phyloP scores from a whole-genome alignment of 176 grass and related monocot genomes.

The Triticum timopheevii region DNA sequence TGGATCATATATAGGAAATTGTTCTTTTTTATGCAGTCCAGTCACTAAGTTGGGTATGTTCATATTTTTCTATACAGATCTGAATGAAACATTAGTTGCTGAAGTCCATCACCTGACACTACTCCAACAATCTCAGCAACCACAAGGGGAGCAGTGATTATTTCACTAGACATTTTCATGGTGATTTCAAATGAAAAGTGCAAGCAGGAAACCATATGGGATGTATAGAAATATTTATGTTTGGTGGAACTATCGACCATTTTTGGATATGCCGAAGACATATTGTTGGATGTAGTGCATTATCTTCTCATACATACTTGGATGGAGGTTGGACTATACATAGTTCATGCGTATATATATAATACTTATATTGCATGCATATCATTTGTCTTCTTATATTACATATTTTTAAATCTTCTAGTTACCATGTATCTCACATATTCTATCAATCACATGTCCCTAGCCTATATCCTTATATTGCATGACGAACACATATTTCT shows the following conservation, averaged over 20 bases:
- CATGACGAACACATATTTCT: too few relatives aligned
- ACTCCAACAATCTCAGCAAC: constrained; percentile 6
- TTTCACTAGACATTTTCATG: background rate
- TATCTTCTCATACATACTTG: background rate
- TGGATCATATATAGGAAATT: background rate
- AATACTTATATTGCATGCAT: too few relatives aligned
- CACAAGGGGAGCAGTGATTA: background rate
- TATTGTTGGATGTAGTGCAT: background rate
- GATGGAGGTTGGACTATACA: background rate
- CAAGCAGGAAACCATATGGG: background rate
- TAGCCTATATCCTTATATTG: too few relatives aligned
- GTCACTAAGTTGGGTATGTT: background rate
- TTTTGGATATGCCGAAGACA: background rate
- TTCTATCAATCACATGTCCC: too few relatives aligned
- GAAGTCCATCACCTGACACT: constrained; percentile 37
- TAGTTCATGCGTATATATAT: background rate
- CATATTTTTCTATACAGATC: constrained; percentile 25
- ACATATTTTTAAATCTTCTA: background rate
- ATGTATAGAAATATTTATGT: background rate
- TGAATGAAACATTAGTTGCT: constrained; percentile 44
- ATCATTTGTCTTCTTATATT: background rate
- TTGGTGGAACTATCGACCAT: background rate
- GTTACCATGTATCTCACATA: too few relatives aligned
- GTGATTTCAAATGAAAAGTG: background rate
- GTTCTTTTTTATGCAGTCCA: background rate